Base-by-base conservation (phyloP, 139 green algal genomes). In the Haematococcus lacustris region DNA sequence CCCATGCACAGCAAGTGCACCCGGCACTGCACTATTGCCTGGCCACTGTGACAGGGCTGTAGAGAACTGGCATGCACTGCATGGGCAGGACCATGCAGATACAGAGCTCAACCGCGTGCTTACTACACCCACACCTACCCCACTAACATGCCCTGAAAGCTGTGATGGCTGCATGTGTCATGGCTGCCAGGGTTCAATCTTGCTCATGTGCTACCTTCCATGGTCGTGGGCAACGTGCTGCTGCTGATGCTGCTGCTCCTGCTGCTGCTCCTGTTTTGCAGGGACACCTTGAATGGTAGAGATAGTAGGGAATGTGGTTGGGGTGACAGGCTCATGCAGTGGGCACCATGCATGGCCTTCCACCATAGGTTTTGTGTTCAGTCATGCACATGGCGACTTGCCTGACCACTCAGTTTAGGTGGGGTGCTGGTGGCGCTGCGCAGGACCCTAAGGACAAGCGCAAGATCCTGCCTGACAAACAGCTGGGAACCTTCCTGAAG, bases 391-490 rank as follows among this genome's bases (percentile, higher is more conserved):
- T 41, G 33, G 13, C 33, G 5, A 17, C 5, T 25, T 41, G 61
- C 4, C 7, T 6, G 7, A 43, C 6, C 9, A 9, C 7, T 17
- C 32, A 40, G 32, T 26, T 30, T 9, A 6, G 28, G 30, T 17
- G 5, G 4, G 61, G 61, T 41, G 30, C 21, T 17, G 9, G n/a
- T n/a, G n/a, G 2, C 25, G 13, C 69, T 33, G 30, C 69, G 47
- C 82, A 91, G 77, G 76, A 95, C 67, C 88, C 90, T 25, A 81
- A 77, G 3, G 66, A 96, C 83, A 87, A 85, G 73, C 72, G 88
- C 3, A 87, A 85, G 1, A 91, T 93, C 51, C 70, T 88, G 0
- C 25, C 86, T 59, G 89, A 96, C 66, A 80, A 80, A 53, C 86
- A 89, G 74, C 75, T 93, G 62, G 51, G 53, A 1, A 90, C 76